Percentiles rank a stretch among this genome's conserved stretches.
phyloP scores from a whole-genome alignment of 148 eudicot genomes.

The Gaultheria prostrata region DNA sequence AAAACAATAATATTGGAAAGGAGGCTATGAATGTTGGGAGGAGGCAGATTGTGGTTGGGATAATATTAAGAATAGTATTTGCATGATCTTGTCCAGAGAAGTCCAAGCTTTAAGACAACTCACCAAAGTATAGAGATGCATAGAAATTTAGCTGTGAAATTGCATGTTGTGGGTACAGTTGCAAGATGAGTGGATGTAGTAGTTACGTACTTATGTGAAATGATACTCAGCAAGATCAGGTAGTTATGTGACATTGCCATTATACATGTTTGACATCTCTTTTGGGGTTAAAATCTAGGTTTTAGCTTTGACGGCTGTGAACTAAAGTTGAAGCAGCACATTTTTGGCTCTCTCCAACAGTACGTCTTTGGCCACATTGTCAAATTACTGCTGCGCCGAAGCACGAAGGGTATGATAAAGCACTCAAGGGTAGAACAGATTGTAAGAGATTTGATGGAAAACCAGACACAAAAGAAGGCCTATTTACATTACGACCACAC shows the following conservation, averaged over 20 bases:
- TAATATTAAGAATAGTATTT: not conserved
- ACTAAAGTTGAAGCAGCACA: not conserved
- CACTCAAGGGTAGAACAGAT: slow-evolving; percentile 1
- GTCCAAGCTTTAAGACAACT: not conserved
- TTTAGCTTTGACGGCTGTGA: not conserved
- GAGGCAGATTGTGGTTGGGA: not conserved
- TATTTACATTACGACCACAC: slow-evolving; percentile 59
- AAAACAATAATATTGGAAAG: not conserved
- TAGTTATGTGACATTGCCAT: not conserved
- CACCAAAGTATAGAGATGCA: not conserved
- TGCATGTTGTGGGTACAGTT: not conserved
- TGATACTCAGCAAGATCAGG: not conserved
- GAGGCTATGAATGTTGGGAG: not conserved
- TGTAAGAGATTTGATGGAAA: slow-evolving; percentile 18
- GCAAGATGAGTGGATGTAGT: not conserved
- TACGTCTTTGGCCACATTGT: not conserved
- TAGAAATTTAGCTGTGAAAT: not conserved
- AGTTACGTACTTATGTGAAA: not conserved
- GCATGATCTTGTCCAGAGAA: not conserved
- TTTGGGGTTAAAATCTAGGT: not conserved
- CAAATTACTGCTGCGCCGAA: not conserved
- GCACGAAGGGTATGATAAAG: slow-evolving; percentile 2
- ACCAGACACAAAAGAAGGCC: slow-evolving; percentile 15
- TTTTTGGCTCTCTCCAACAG: slow-evolving; percentile 1
- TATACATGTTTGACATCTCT: not conserved